These are phyloP conservation scores for Coemansia sp. DNA, from an alignment of 192 early-diverging fungal genomes.

Conservation along the genomic window DNA sequence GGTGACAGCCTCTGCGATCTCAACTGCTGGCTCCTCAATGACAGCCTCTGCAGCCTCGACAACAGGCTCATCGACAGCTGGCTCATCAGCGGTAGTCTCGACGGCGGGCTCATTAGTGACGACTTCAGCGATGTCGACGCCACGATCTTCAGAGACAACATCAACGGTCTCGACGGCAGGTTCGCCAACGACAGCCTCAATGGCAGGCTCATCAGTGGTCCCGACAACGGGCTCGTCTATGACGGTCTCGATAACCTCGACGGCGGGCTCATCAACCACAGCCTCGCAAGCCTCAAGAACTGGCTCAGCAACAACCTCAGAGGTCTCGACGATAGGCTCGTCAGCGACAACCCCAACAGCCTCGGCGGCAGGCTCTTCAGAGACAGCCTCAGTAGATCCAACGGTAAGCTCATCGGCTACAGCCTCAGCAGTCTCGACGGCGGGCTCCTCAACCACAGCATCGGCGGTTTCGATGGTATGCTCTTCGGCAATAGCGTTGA, in stretches of 20 bases:
- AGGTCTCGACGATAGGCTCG: neutral
- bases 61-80: neutral
- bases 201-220: neutral
- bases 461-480: neutral
- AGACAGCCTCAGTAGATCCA: neutral
- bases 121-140: neutral
- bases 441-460: neutral
- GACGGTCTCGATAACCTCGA: neutral
- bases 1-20: neutral
- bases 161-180: neutral
- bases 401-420: neutral
- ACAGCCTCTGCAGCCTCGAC: neutral
- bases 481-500: neutral
- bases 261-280: neutral
- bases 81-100: neutral
- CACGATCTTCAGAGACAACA: too few species aligned
- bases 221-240: neutral
- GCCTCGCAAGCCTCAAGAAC: neutral
- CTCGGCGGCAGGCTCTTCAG: neutral
- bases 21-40: neutral
- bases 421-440: neutral
- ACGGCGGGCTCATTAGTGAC: neutral
- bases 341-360: neutral
- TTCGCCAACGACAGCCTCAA: neutral
- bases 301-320: neutral